These are phyloP conservation scores for Magnolia changhungtana DNA, from an alignment of 164 flowering plant genomes.

Conservation along the genomic window DNA sequence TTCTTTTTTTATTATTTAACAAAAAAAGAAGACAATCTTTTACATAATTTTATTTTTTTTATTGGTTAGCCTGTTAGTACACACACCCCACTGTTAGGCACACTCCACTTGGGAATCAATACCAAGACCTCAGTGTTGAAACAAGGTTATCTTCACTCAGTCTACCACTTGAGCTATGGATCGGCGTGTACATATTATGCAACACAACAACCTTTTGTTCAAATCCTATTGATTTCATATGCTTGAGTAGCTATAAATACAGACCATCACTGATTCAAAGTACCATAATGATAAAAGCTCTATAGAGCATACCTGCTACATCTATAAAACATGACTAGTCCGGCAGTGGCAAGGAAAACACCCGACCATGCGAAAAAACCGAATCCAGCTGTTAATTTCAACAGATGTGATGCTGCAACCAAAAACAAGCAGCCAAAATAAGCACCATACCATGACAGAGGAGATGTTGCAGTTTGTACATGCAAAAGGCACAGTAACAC, in stretches of 20 bases:
- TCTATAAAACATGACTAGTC: conserved; percentile 71
- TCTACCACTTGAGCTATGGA: no score
- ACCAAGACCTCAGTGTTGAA: no score
- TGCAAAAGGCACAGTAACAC: conserved; percentile 18
- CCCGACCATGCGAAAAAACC: conserved; percentile 86
- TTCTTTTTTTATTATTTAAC: no score
- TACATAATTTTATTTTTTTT: no score
- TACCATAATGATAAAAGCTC: background rate
- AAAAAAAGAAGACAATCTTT: no score
- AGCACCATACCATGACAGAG: conserved; percentile 3
- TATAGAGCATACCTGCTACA: conserved; percentile 88
- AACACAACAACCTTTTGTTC: background rate
- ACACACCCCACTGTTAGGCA: no score
- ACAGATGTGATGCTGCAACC: conserved; percentile 62
- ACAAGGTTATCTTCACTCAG: no score
- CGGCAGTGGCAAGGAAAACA: conserved; percentile 67
- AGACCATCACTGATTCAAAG: background rate
- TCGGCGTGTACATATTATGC: background rate
- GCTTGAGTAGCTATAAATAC: background rate
- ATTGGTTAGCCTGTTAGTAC: no score
- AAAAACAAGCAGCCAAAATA: conserved; percentile 9
- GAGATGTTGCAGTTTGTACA: background rate
- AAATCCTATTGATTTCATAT: background rate
- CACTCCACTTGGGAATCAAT: no score
- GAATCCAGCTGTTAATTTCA: conserved; percentile 62